phyloP scores from a whole-genome alignment of 2,329 filamentous ascomycete genomes.

The Bipolaris victoriae region DNA sequence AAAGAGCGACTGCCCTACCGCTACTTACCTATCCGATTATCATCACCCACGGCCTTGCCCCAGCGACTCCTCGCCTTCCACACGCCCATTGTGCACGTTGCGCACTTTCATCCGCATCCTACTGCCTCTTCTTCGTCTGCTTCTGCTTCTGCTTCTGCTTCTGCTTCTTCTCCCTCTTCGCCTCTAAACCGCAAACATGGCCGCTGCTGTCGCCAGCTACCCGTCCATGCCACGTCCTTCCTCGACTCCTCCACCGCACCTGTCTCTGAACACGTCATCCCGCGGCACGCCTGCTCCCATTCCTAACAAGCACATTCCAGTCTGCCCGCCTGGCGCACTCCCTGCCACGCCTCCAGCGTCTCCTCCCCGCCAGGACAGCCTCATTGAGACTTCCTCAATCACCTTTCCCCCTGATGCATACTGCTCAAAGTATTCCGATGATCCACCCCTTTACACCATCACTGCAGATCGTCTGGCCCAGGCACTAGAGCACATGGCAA shows the following conservation, averaged over 20 bases:
- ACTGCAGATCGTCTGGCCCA: constrained; percentile 70
- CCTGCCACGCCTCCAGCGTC: constrained; percentile 63
- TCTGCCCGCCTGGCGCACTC: constrained; percentile 78
- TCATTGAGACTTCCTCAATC: constrained; percentile 68
- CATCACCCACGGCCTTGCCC: constrained; percentile 15
- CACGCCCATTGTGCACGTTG: constrained; percentile 26
- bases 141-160: neutral
- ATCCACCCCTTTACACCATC: constrained; percentile 73
- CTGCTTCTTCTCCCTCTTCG: constrained; percentile 7
- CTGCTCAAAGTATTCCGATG: constrained; percentile 57
- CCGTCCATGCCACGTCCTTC: constrained; percentile 46
- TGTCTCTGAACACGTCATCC: constrained; percentile 64
- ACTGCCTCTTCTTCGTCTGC: neutral
- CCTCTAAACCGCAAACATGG: constrained; percentile 44
- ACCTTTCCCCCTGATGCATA: constrained; percentile 75
- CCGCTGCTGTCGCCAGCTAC: constrained; percentile 51
- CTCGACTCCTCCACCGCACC: constrained; percentile 58
- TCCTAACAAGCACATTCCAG: constrained; percentile 89
- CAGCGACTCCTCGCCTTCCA: constrained; percentile 12
- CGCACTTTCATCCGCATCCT: constrained; percentile 35
- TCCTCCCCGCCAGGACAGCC: constrained; percentile 63
- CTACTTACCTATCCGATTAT: constrained; percentile 1
- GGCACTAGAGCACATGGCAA: constrained; percentile 76
- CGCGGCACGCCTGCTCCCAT: constrained; percentile 65
- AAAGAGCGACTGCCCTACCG: constrained; percentile 14